Percentiles rank a stretch among this genome's conserved stretches.
phyloP scores from a whole-genome alignment of 257 asterid species.

The Solanum clarkiae region DNA sequence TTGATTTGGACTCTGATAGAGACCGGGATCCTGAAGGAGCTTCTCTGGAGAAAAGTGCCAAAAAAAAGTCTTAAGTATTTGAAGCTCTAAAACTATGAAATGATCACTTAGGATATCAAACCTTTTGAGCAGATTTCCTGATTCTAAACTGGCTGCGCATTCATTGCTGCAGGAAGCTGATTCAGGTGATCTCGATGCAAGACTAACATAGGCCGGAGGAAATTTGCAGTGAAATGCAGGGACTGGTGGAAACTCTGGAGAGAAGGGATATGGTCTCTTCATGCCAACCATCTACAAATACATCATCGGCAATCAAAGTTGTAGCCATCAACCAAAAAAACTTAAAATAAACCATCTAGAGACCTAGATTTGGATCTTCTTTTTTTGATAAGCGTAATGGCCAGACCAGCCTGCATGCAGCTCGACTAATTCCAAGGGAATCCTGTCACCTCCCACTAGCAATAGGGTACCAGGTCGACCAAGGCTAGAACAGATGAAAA shows the following conservation, averaged over 20 bases:
- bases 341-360: not conserved
- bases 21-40: constrained; percentile 30
- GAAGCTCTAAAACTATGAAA: not conserved
- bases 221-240: constrained; percentile 22
- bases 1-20: constrained; percentile 11
- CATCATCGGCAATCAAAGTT: not conserved
- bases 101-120: not conserved
- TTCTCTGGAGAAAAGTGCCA: constrained; percentile 26
- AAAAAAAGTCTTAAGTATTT: not conserved
- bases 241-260: constrained; percentile 25
- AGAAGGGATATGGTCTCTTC: constrained; percentile 31
- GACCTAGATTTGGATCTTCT: not conserved
- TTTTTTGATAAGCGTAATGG: not conserved
- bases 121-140: constrained; percentile 39
- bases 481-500: not conserved
- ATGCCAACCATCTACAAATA: constrained; percentile 21
- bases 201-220: constrained; percentile 9
- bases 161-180: constrained; percentile 34
- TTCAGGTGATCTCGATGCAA: constrained; percentile 24
- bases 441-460: not conserved
- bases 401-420: not conserved
- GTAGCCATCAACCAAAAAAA: not conserved
- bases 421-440: not conserved
- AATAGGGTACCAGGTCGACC: not conserved
- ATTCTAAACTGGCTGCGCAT: constrained; percentile 20